phyloP scores from a whole-genome alignment of 768 basidiomycete genomes.

The Pholiota molesta region DNA sequence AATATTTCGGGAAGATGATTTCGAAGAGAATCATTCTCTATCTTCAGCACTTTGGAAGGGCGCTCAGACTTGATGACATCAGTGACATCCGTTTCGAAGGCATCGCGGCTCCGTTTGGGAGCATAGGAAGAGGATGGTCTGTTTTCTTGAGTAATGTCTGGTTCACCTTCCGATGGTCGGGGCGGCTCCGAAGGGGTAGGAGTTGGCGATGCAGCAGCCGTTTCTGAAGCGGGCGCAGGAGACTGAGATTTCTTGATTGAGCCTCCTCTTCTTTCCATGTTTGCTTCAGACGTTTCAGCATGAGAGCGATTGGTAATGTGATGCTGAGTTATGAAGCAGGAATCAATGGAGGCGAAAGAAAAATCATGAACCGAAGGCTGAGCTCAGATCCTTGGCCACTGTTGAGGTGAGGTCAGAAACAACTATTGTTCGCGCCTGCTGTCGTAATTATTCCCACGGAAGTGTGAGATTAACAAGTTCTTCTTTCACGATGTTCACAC shows the following conservation, averaged over 20 bases:
- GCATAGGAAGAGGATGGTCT: background rate
- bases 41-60: slow-evolving; percentile 25
- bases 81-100: slow-evolving; percentile 18
- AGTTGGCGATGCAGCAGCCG: background rate
- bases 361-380: too few relatives aligned
- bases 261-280: slow-evolving; percentile 44
- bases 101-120: slow-evolving; percentile 25
- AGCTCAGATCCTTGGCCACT: too few relatives aligned
- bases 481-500: too few relatives aligned
- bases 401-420: background rate
- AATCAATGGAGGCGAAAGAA: too few relatives aligned
- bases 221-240: slow-evolving; percentile 14
- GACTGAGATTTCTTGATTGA: slow-evolving; percentile 19
- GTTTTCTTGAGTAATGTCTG: background rate
- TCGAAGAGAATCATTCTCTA: slow-evolving; percentile 30
- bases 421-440: background rate
- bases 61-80: slow-evolving; percentile 21
- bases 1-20: slow-evolving; percentile 38
- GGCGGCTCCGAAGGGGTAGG: background rate
- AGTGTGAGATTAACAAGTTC: too few relatives aligned
- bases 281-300: slow-evolving; percentile 56
- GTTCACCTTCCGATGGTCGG: background rate
- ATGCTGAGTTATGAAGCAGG: background rate
- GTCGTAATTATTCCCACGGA: too few relatives aligned
- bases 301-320: slow-evolving; percentile 21